Percentiles rank a stretch among this genome's conserved stretches.
Conservation (phyloP, 164 flowering plant species). For the Protea cynaroides region DNA sequence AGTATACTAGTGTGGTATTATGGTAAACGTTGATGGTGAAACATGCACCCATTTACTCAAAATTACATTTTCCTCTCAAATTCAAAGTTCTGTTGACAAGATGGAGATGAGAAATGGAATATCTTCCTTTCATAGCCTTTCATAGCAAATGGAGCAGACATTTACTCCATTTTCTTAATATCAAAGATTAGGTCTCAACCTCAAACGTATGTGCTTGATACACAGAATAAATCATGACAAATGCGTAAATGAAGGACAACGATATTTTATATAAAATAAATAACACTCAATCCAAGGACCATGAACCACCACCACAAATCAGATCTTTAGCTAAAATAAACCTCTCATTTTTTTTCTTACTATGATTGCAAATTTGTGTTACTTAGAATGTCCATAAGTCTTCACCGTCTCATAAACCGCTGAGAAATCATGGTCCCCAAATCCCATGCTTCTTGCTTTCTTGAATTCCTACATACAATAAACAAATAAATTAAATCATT, state of each 20-base stretch:
- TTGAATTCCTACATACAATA: constrained; percentile 57
- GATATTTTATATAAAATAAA: not conserved
- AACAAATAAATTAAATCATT: not conserved
- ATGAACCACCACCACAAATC: too few relatives aligned
- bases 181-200: not conserved
- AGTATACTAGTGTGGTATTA: too few relatives aligned
- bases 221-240: not conserved
- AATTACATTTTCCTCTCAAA: too few relatives aligned
- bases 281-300: not conserved
- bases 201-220: not conserved
- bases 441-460: constrained; percentile 79
- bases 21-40: too few relatives aligned
- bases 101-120: too few relatives aligned
- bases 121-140: too few relatives aligned
- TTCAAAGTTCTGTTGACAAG: too few relatives aligned
- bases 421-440: constrained; percentile 88
- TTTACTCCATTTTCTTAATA: too few relatives aligned
- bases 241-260: not conserved
- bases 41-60: too few relatives aligned
- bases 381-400: constrained; percentile 3
- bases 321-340: too few relatives aligned
- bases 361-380: not conserved
- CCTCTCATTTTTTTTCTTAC: too few relatives aligned
- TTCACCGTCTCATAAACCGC: constrained; percentile 71
- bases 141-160: too few relatives aligned